Conservation (phyloP, 208 protist species). For the Novymonas esmeraldas region DNA sequence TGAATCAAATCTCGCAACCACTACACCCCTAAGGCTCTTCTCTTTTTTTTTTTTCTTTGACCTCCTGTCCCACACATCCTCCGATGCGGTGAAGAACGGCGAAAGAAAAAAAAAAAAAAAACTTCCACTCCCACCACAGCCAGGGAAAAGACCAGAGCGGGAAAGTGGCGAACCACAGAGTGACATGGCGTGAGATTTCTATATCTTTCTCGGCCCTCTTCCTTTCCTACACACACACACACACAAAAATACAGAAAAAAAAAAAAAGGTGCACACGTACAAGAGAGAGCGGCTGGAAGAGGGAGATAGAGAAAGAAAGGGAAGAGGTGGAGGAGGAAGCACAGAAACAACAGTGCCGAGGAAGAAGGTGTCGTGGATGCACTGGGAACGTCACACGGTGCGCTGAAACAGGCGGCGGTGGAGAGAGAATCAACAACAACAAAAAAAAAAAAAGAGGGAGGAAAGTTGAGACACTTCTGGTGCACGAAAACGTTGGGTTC, state of each 20-base stretch:
- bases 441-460: background rate
- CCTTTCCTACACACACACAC: background rate
- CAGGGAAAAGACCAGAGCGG: no score
- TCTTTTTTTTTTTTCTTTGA: no score
- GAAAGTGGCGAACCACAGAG: constrained; percentile 13
- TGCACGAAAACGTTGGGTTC: background rate
- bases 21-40: no score
- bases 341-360: background rate
- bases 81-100: no score
- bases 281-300: constrained; percentile 5
- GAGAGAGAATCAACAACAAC: background rate
- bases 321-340: constrained; percentile 17
- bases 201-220: no score
- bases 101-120: no score
- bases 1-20: no score
- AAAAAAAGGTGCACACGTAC: background rate
- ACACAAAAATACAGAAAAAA: constrained; percentile 10
- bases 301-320: constrained; percentile 1
- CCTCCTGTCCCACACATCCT: no score
- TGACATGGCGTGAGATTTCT: no score
- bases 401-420: background rate
- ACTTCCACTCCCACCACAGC: no score
- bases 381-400: background rate
- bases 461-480: background rate
- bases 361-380: background rate